phyloP scores from a whole-genome alignment of 179 eudicot genomes.

The Corrigiola litoralis region DNA sequence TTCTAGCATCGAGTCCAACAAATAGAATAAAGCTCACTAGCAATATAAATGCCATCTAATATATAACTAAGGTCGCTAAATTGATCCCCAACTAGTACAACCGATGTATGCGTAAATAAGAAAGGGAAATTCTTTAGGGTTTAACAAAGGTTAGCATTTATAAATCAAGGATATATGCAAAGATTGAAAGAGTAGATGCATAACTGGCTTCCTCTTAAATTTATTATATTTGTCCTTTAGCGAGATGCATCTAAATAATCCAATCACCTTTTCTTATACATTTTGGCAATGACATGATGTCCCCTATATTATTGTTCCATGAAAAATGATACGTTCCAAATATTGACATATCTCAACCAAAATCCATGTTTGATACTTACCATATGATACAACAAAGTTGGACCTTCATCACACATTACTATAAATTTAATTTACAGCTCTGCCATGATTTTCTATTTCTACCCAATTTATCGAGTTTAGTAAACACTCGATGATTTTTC shows the following conservation, averaged over 20 bases:
- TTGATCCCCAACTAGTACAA: no score
- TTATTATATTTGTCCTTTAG: constrained; percentile 28
- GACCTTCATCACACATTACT: constrained; percentile 17
- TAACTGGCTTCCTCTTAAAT: constrained; percentile 29
- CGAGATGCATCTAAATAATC: constrained; percentile 49
- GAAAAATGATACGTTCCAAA: constrained; percentile 52
- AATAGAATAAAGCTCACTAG: no score
- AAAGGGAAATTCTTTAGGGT: no score
- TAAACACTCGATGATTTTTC: no score
- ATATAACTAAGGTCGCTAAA: no score
- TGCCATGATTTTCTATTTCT: constrained; percentile 26
- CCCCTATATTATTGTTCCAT: constrained; percentile 43
- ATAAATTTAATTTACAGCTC: constrained; percentile 19
- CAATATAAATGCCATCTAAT: no score
- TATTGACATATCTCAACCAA: constrained; percentile 48
- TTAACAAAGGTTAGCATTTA: no score
- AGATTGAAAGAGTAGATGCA: constrained; percentile 27
- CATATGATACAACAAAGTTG: constrained; percentile 45
- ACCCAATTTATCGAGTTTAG: constrained; percentile 26
- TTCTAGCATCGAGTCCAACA: no score
- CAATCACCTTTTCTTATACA: constrained; percentile 40
- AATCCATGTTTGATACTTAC: constrained; percentile 34
- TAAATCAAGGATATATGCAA: no score
- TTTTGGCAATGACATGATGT: constrained; percentile 51
- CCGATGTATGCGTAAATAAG: no score